Percentiles rank a stretch among this genome's conserved stretches.
phyloP scores from a whole-genome alignment of 257 asterid genomes.

The Gynochthodes officinalis region DNA sequence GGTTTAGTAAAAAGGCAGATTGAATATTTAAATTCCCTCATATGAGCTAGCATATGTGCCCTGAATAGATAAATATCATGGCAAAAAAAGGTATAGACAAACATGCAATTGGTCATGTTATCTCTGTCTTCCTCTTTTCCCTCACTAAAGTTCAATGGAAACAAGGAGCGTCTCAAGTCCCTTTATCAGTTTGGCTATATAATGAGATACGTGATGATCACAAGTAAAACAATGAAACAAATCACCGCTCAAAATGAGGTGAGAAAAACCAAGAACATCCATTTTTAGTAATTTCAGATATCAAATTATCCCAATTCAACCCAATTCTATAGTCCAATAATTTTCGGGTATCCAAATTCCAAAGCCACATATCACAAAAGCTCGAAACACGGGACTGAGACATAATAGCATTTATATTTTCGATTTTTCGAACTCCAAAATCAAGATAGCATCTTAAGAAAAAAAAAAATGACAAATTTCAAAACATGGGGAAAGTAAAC shows the following conservation, averaged over 20 bases:
- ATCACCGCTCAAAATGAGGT: neutral
- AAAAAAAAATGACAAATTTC: conserved; percentile 14
- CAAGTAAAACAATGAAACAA: neutral
- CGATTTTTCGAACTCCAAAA: conserved; percentile 36
- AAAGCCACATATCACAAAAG: conserved; percentile 18
- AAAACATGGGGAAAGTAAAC: conserved; percentile 47
- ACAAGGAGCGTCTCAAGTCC: neutral
- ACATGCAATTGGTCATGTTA: neutral
- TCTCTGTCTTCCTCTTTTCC: neutral
- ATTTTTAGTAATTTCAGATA: conserved; percentile 2
- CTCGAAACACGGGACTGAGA: conserved; percentile 14
- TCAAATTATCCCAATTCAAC: neutral
- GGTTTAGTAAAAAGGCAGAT: neutral
- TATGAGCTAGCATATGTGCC: neutral
- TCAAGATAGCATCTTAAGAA: conserved; percentile 17
- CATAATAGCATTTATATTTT: conserved; percentile 30
- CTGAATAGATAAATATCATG: neutral
- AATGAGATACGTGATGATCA: neutral
- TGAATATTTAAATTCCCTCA: too few species aligned
- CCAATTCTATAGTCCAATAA: conserved; percentile 32
- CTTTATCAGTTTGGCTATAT: neutral
- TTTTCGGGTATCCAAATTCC: conserved; percentile 8
- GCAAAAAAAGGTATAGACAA: neutral
- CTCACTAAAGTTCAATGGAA: neutral
- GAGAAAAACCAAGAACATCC: conserved; percentile 3